Percentiles rank a stretch among this genome's conserved stretches.
Conservation (phyloP, 257 asterid species). For the Salvia miltiorrhiza region DNA sequence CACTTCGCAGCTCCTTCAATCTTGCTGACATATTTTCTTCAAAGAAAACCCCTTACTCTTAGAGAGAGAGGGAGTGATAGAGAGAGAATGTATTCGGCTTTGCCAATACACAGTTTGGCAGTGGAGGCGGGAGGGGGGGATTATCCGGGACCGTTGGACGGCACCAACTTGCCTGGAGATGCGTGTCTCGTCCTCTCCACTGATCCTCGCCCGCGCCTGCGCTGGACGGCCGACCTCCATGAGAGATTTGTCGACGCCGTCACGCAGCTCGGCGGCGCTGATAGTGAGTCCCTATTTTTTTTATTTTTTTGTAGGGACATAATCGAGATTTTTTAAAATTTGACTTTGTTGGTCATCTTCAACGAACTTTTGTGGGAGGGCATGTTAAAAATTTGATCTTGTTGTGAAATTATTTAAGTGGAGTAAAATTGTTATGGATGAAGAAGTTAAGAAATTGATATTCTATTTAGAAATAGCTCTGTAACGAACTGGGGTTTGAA, state of each 20-base stretch:
- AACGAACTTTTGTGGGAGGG: background rate
- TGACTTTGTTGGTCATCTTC: background rate
- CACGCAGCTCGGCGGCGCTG: constrained; percentile 79
- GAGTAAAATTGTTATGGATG: background rate
- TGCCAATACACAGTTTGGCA: constrained; percentile 46
- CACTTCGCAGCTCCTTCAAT: background rate
- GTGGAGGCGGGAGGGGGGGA: constrained; percentile 36
- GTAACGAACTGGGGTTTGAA: background rate
- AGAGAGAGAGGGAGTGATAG: background rate
- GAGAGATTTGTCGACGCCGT: constrained; percentile 71
- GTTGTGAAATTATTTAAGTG: background rate
- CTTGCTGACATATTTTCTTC: constrained; percentile 2
- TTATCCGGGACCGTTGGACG: constrained; percentile 41
- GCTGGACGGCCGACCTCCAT: constrained; percentile 76
- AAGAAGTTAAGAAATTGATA: background rate
- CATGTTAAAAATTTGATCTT: background rate
- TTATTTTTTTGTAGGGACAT: background rate
- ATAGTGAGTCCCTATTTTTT: constrained; percentile 36
- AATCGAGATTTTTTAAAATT: background rate
- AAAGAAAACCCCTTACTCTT: background rate
- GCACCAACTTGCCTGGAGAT: constrained; percentile 57
- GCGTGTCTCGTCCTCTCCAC: constrained; percentile 61
- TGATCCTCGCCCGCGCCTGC: constrained; percentile 72
- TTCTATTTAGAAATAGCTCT: background rate
- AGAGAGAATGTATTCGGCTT: constrained; percentile 47